These are phyloP conservation scores for Hippophae gyantsensis DNA, from an alignment of 306 rosid species.

Conservation along the genomic window DNA sequence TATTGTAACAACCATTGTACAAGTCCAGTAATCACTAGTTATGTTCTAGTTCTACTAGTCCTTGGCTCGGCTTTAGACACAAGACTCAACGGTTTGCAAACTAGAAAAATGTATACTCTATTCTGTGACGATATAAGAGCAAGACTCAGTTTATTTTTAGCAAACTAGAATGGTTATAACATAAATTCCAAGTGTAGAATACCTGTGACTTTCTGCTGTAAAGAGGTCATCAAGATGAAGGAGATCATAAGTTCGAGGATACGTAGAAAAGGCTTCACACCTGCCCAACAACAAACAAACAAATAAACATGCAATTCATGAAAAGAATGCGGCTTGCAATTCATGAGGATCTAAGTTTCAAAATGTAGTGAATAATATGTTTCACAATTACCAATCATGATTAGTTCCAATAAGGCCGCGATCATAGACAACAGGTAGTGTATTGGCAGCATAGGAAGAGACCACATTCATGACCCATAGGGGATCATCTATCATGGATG, in stretches of 20 bases:
- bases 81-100: too few relatives aligned
- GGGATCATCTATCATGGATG: slow-evolving; percentile 65
- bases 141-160: too few relatives aligned
- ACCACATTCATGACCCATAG: slow-evolving; percentile 98
- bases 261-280: slow-evolving; percentile 98
- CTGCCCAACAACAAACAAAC: slow-evolving; percentile 32
- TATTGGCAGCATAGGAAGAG: slow-evolving; percentile 66
- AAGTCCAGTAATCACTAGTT: neutral
- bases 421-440: slow-evolving; percentile 78
- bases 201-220: slow-evolving; percentile 92
- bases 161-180: neutral
- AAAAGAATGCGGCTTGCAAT: neutral
- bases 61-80: neutral
- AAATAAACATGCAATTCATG: slow-evolving; percentile 5
- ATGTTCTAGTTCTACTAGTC: neutral
- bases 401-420: slow-evolving; percentile 91
- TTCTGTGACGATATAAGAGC: too few relatives aligned
- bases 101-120: too few relatives aligned
- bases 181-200: slow-evolving; percentile 1
- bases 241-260: slow-evolving; percentile 93
- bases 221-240: slow-evolving; percentile 92
- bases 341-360: neutral
- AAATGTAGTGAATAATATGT: neutral
- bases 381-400: slow-evolving; percentile 70
- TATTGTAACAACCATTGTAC: slow-evolving; percentile 17